Evolutionary conservation across 352 stramenopile genomes (phyloP).

Genomic region (Pythium rishiriense): DNA sequence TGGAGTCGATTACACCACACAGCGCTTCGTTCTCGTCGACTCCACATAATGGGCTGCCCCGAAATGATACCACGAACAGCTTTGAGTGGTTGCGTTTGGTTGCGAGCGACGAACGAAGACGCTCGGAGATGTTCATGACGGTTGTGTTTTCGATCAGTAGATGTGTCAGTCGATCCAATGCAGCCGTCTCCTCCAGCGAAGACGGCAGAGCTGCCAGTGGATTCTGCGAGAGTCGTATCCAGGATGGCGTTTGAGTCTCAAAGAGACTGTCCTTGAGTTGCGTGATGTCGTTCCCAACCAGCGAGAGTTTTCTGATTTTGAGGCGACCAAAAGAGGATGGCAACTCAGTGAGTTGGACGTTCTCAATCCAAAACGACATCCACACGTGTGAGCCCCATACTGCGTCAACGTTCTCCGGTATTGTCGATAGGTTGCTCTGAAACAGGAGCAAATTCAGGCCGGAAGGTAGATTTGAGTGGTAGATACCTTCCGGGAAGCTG

Average conservation of each 20-base stretch:
- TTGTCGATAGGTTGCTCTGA: background rate
- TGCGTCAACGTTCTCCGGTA: background rate
- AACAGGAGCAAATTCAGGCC: background rate
- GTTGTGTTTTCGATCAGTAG: background rate
- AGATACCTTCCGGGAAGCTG: constrained; percentile 3
- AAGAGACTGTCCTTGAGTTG: background rate
- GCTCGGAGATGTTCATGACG: background rate
- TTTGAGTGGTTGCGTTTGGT: background rate
- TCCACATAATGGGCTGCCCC: background rate
- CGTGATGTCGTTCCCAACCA: background rate
- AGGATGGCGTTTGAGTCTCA: background rate
- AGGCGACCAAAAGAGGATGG: background rate
- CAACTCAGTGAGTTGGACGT: background rate
- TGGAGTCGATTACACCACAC: background rate
- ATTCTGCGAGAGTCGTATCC: background rate
- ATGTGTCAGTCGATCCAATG: background rate
- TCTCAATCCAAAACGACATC: background rate
- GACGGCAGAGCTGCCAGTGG: background rate
- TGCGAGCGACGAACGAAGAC: background rate
- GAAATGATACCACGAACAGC: background rate
- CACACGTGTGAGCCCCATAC: background rate
- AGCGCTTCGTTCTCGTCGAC: background rate
- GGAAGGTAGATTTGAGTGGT: background rate
- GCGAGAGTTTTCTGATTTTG: background rate
- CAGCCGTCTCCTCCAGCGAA: background rate